Evolutionary conservation across 345 rosid genomes (phyloP), one percentile per base, ranked within the genome.

Genomic region (Euphorbia lathyris): DNA sequence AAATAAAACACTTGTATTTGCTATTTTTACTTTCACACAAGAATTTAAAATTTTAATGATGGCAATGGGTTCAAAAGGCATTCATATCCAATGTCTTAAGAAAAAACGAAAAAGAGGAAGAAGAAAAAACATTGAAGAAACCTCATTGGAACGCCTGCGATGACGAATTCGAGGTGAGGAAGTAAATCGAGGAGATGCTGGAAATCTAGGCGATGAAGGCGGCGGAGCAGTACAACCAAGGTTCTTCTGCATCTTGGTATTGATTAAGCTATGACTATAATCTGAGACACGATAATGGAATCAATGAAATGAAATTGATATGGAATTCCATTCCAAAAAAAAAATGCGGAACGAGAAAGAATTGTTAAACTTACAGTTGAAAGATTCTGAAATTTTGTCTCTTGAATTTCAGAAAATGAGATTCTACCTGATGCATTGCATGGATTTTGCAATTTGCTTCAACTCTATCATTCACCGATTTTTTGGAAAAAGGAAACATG

Each of bases 61-160:
- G 3, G 36, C 36, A 32, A 32, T 32, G 2, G 36, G 36, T 2
- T 2, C 36, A 32, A 32, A 32, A 32, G 5, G 36, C 36, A 32
- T 32, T 32, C 5, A n/a, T n/a, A n/a, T n/a, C n/a, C n/a, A n/a
- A n/a, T n/a, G n/a, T n/a, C n/a, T n/a, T n/a, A n/a, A n/a, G n/a
- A n/a, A 32, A 32, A 32, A 32, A 32, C 36, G 36, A 32, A 32
- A 9, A 40, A 40, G 43, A 40, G 43, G 43, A 9, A 40, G 11
- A 40, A 40, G 11, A 9, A 8, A 9, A 5, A 40, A 2, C 2
- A 32, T 32, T 2, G 43, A 40, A 40, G 11, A 40, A 9, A 74
- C 78, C 73, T 69, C 78, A 57, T 23, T 68, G 6, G 78, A 74
- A 53, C 65, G 65, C 63, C 59, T 55, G 27, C 69, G 62, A 69